Evolutionary conservation across 192 early-diverging fungal species (phyloP).

Genomic region (Coemansia pectinata): DNA sequence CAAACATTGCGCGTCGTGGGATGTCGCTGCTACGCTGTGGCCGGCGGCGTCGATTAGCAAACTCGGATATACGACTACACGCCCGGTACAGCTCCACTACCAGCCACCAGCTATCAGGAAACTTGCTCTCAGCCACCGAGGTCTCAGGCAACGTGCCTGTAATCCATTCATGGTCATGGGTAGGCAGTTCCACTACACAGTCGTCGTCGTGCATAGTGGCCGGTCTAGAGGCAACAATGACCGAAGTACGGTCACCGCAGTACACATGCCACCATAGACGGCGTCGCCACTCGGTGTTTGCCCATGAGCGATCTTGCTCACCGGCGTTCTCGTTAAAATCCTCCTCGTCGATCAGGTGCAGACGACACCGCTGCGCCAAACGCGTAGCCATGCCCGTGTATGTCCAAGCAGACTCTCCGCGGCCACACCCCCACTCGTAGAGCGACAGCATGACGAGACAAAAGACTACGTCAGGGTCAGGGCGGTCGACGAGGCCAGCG

Average conservation of each 20-base stretch:
- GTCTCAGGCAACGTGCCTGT: slow-evolving; percentile 22
- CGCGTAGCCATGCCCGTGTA: slow-evolving; percentile 55
- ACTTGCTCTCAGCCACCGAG: neutral
- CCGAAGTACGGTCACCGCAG: slow-evolving; percentile 48
- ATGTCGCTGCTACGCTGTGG: slow-evolving; percentile 42
- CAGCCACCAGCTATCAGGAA: slow-evolving; percentile 49
- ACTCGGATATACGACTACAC: slow-evolving; percentile 47
- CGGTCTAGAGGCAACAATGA: slow-evolving; percentile 52
- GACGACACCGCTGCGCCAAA: slow-evolving; percentile 47
- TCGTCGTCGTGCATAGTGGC: slow-evolving; percentile 54
- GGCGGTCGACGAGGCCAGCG: slow-evolving; percentile 42
- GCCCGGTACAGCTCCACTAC: slow-evolving; percentile 48
- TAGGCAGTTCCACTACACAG: slow-evolving; percentile 47
- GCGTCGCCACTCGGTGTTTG: slow-evolving; percentile 49
- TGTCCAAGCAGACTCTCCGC: slow-evolving; percentile 57
- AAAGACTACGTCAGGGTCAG: slow-evolving; percentile 49
- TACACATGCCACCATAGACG: slow-evolving; percentile 55
- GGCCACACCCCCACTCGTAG: slow-evolving; percentile 56
- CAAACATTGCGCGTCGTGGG: slow-evolving; percentile 46
- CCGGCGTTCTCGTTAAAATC: slow-evolving; percentile 54
- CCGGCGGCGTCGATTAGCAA: slow-evolving; percentile 47
- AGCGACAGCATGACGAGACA: slow-evolving; percentile 50
- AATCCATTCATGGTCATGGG: slow-evolving; percentile 53
- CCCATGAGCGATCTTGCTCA: slow-evolving; percentile 31
- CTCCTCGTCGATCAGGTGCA: slow-evolving; percentile 53